These are phyloP conservation scores for Discostella pseudostelligera DNA, from an alignment of 108 stramenopile genomes.

Conservation along the genomic window DNA sequence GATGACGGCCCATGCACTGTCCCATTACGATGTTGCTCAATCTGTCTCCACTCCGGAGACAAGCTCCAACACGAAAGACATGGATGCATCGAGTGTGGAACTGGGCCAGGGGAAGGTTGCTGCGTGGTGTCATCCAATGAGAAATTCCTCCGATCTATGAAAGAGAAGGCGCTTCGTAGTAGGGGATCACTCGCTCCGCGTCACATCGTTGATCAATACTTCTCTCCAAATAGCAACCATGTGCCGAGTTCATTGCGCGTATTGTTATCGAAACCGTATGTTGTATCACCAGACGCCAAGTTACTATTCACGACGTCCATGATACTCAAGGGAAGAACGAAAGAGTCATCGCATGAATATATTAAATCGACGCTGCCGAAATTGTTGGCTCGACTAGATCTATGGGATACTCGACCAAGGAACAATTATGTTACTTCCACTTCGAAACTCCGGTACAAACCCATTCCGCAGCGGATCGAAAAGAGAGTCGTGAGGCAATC, in stretches of 20 bases:
- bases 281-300: slow-evolving; percentile 33
- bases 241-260: slow-evolving; percentile 44
- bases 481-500: slow-evolving; percentile 43
- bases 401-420: slow-evolving; percentile 38
- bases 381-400: slow-evolving; percentile 57
- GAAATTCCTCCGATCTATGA: slow-evolving; percentile 51
- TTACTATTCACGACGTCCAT: slow-evolving; percentile 43
- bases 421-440: slow-evolving; percentile 29
- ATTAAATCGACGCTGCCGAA: slow-evolving; percentile 48
- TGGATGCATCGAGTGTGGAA: slow-evolving; percentile 76
- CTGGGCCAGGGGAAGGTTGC: slow-evolving; percentile 75
- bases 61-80: slow-evolving; percentile 61
- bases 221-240: slow-evolving; percentile 65
- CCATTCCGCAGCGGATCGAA: slow-evolving; percentile 50
- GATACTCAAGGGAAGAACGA: slow-evolving; percentile 60
- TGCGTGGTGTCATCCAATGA: slow-evolving; percentile 49
- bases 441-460: slow-evolving; percentile 35
- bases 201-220: slow-evolving; percentile 50
- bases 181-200: slow-evolving; percentile 53
- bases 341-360: slow-evolving; percentile 53
- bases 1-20: slow-evolving; percentile 33
- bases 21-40: slow-evolving; percentile 50
- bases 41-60: slow-evolving; percentile 67
- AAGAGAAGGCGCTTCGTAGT: slow-evolving; percentile 57
- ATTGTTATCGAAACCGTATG: slow-evolving; percentile 30